phyloP scores from a whole-genome alignment of 2,329 filamentous ascomycete genomes.

The Lachnellula occidentalis region DNA sequence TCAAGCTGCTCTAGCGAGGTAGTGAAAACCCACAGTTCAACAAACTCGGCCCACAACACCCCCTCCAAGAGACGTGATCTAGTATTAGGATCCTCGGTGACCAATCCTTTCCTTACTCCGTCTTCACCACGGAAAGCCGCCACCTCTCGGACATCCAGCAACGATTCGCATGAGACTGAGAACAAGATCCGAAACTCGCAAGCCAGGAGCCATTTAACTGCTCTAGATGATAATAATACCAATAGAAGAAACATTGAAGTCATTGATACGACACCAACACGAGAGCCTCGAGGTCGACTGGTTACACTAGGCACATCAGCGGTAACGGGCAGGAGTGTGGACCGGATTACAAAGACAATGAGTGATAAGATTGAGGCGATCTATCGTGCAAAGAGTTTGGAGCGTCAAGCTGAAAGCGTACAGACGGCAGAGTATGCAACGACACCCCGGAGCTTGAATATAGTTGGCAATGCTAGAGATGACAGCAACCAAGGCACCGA shows the following conservation, averaged over 20 bases:
- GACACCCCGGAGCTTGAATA: not conserved
- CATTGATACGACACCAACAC: not conserved
- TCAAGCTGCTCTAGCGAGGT: not conserved
- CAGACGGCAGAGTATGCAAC: not conserved
- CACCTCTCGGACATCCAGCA: not conserved
- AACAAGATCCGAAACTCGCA: not conserved
- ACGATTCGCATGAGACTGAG: not conserved
- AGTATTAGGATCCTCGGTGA: constrained; percentile 3
- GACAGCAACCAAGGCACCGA: not conserved
- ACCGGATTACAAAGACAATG: constrained; percentile 7
- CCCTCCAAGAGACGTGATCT: constrained; percentile 4
- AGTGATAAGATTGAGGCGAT: constrained; percentile 23
- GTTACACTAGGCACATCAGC: not conserved
- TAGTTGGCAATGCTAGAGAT: not conserved
- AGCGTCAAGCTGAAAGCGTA: constrained; percentile 7
- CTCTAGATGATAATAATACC: not conserved
- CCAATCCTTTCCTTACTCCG: constrained; percentile 7
- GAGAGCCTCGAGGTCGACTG: not conserved
- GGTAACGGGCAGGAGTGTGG: constrained; percentile 1
- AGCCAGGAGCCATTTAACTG: not conserved
- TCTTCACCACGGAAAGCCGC: constrained; percentile 4
- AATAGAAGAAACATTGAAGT: not conserved
- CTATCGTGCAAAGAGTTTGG: constrained; percentile 19
- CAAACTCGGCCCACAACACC: not conserved
- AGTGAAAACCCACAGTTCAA: not conserved